Percentiles rank a stretch among this genome's conserved stretches.
Evolutionary conservation across 164 flowering plant genomes (phyloP).

Genomic region (Vitis labrusca): DNA sequence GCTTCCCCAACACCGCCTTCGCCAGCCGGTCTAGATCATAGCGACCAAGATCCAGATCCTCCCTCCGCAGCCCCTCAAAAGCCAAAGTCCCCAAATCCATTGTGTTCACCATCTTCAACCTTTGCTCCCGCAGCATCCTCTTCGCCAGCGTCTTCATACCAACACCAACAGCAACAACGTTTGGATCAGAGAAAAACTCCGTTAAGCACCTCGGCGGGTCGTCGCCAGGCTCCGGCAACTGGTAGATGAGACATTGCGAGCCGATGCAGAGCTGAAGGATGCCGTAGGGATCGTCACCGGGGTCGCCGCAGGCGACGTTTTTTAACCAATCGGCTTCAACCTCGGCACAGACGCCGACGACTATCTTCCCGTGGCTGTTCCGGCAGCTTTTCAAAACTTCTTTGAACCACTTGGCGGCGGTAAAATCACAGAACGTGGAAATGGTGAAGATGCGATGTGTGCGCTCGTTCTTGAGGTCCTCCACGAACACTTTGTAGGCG

Average conservation of each 20-base stretch:
- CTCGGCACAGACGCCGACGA: conserved; percentile 5
- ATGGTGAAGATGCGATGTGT: conserved; percentile 9
- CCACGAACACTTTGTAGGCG: too few relatives aligned
- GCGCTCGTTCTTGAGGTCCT: too few relatives aligned
- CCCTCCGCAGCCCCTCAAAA: not conserved
- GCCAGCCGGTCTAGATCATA: conserved; percentile 2
- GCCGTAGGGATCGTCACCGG: not conserved
- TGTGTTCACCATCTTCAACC: not conserved
- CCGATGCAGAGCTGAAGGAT: conserved; percentile 4
- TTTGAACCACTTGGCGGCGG: conserved; percentile 3
- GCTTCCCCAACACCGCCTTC: conserved; percentile 12
- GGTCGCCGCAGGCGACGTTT: not conserved
- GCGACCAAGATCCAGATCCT: conserved; percentile 1
- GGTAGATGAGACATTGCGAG: conserved; percentile 7
- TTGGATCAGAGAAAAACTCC: not conserved
- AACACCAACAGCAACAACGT: not conserved
- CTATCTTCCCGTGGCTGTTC: not conserved
- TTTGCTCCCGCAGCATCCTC: not conserved
- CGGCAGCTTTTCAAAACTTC: not conserved
- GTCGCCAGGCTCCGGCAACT: not conserved
- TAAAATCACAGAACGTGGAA: not conserved
- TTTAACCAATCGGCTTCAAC: not conserved
- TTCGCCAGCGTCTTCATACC: not conserved
- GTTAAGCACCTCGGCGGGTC: not conserved
- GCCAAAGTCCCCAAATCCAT: not conserved